These are phyloP conservation scores for Penicillium aurantiogriseum DNA, from an alignment of 2,329 filamentous ascomycete genomes.

Conservation along the genomic window DNA sequence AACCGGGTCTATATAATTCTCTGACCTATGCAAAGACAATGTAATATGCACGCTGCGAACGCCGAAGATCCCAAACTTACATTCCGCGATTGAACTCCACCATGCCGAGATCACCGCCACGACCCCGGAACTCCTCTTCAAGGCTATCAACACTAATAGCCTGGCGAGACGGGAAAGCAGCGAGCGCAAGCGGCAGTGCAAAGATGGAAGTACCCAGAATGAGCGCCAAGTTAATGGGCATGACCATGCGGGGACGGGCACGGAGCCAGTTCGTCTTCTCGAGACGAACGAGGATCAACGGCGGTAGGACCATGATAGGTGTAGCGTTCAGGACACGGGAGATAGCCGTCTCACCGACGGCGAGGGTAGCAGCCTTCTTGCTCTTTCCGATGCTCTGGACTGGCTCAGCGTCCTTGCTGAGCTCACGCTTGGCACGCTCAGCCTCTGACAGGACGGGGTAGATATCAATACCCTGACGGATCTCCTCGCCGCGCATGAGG, in stretches of 20 bases:
- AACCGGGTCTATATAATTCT: neutral
- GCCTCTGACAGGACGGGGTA: slow-evolving; percentile 74
- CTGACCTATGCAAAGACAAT: slow-evolving; percentile 2
- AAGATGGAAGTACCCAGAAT: slow-evolving; percentile 85
- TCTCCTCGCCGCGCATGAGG: slow-evolving; percentile 96
- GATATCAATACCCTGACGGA: slow-evolving; percentile 86
- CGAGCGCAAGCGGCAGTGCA: slow-evolving; percentile 84
- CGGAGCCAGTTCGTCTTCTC: slow-evolving; percentile 82
- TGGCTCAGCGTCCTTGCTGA: slow-evolving; percentile 54
- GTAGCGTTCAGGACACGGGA: slow-evolving; percentile 90
- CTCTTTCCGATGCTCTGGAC: slow-evolving; percentile 77
- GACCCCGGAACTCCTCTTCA: slow-evolving; percentile 82
- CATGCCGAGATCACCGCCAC: slow-evolving; percentile 73
- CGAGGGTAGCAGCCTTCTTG: slow-evolving; percentile 80
- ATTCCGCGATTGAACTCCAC: slow-evolving; percentile 98
- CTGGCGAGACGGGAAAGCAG: slow-evolving; percentile 89
- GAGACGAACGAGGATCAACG: slow-evolving; percentile 77
- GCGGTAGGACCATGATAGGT: slow-evolving; percentile 95
- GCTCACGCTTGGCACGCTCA: slow-evolving; percentile 64
- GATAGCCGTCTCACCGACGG: slow-evolving; percentile 88
- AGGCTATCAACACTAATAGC: slow-evolving; percentile 70
- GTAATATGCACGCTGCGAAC: slow-evolving; percentile 9
- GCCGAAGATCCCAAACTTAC: slow-evolving; percentile 43
- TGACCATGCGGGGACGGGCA: slow-evolving; percentile 69
- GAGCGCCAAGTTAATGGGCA: slow-evolving; percentile 80